Base-by-base conservation (phyloP, 2,329 filamentous ascomycete genomes). In the Thermoascus crustaceus region DNA sequence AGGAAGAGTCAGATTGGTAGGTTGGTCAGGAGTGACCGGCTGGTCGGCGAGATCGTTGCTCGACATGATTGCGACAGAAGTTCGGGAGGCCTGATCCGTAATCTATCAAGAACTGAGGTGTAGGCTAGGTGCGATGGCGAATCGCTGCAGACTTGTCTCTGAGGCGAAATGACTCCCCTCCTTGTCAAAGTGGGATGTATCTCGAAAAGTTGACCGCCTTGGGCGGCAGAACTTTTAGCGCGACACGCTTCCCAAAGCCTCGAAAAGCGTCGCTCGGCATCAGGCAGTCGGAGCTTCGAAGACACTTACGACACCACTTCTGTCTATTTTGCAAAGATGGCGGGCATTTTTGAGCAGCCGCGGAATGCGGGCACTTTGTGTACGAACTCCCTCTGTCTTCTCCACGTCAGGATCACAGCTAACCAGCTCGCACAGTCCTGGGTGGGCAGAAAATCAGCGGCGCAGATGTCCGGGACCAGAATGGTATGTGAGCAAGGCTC, bases 401-500 rank as follows among this genome's bases (percentile, higher is more conserved):
- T 44, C 41, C 20, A 17, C 29, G 24, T 34, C 23, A 22, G 18
- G 20, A 27, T 13, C 26, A 35, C 20, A 39, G 40, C 35, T 50
- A 63, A 47, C 64, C 55, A 51, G 39, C 45, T 48, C 46, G 42
- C 48, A 49, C 61, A 80, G 76, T 98, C 72, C 77, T 98, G 45
- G 91, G 91, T 52, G 91, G 91, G 61, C 80, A 86, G 68, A 98
- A 98, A 78, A 94, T 96, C 66, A 94, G 85, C 52, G 91, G 91
- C 50, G 74, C 85, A 54, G 91, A 98, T 68, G 94, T 98, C 63
- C 78, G 91, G 61, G 91, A 98, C 61, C 88, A 96, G 68, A 96
- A 95, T 73, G 83, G 84, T 85, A 67, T 59, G 71, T 60, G 60
- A 46, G 40, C 46, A 42, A 20, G 36, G 27, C 37, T 23, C 23